phyloP scores from a whole-genome alignment of 139 green algal genomes.

The Bryopsis sp. region DNA sequence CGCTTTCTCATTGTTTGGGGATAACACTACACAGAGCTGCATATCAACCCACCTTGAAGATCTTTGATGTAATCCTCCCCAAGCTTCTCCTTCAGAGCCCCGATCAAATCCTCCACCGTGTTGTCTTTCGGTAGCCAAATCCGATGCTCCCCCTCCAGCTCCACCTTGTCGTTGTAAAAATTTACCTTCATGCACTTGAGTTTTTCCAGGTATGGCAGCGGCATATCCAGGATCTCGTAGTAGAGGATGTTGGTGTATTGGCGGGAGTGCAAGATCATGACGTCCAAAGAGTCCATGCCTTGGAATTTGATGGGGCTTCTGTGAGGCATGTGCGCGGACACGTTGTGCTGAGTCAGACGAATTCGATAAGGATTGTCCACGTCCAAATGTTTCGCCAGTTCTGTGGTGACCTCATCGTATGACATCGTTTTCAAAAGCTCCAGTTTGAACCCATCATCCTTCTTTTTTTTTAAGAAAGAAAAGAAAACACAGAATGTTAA shows the following conservation, averaged over 20 bases:
- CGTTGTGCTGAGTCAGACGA: constrained; percentile 75
- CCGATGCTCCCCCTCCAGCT: constrained; percentile 57
- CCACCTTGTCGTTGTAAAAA: constrained; percentile 63
- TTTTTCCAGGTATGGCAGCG: constrained; percentile 71
- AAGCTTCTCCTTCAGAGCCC: constrained; percentile 44
- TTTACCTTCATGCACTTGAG: constrained; percentile 45
- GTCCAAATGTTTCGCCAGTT: constrained; percentile 25
- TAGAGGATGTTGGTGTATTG: constrained; percentile 66
- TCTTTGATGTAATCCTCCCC: constrained; percentile 32
- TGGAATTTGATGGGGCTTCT: constrained; percentile 44
- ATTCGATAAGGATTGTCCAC: constrained; percentile 32
- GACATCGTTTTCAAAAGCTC: constrained; percentile 68
- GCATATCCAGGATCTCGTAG: constrained; percentile 93
- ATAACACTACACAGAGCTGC: too few species aligned
- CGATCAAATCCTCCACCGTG: constrained; percentile 60
- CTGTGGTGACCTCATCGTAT: constrained; percentile 70
- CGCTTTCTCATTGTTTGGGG: constrained; percentile 83
- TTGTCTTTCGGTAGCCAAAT: constrained; percentile 60
- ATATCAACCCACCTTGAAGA: constrained; percentile 81
- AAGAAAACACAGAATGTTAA: background rate
- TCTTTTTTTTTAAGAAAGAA: too few species aligned
- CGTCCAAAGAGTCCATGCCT: constrained; percentile 34
- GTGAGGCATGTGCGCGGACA: constrained; percentile 50
- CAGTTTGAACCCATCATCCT: constrained; percentile 62
- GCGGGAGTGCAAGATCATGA: constrained; percentile 53